Conservation (phyloP, 805 yeast species). For the Starmerella scarabaei region DNA sequence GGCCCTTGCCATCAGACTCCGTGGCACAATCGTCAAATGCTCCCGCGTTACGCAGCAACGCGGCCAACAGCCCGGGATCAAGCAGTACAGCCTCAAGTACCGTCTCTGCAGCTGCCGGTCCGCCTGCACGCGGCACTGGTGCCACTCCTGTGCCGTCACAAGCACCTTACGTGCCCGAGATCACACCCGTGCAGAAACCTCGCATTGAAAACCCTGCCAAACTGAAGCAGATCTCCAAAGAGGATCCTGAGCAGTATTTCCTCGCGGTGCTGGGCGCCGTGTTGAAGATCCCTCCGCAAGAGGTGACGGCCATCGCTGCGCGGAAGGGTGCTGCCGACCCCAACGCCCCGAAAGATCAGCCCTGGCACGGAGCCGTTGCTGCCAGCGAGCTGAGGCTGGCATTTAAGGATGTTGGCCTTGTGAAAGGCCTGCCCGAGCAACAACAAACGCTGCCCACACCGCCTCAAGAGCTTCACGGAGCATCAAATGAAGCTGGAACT, state of each 20-base stretch:
- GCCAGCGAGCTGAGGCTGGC: conserved; percentile 27
- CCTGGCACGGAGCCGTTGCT: conserved; percentile 22
- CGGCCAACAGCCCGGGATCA: neutral
- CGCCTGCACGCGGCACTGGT: conserved; percentile 1
- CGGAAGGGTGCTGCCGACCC: conserved; percentile 4
- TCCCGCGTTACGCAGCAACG: neutral
- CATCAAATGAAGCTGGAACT: no score
- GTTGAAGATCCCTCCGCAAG: conserved; percentile 26
- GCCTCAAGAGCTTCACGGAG: conserved; percentile 10
- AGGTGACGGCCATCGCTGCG: conserved; percentile 13
- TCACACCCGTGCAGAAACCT: conserved; percentile 15
- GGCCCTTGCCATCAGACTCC: neutral
- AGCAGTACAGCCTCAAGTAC: conserved; percentile 4
- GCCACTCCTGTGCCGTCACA: conserved; percentile 6
- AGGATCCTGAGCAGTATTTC: conserved; percentile 26
- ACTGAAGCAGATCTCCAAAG: conserved; percentile 23
- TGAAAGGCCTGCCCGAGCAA: conserved; percentile 17
- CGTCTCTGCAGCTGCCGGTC: conserved; percentile 8
- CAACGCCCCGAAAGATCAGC: conserved; percentile 3
- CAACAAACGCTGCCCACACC: conserved; percentile 15
- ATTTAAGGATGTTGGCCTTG: conserved; percentile 24
- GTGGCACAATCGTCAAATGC: neutral
- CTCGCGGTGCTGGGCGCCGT: conserved; percentile 27
- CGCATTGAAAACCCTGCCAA: conserved; percentile 18
- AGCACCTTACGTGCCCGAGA: conserved; percentile 7